Percentiles rank a stretch among this genome's conserved stretches.
These are phyloP conservation scores for Acmispon strigosus DNA, from an alignment of 306 rosid species.

Conservation along the genomic window DNA sequence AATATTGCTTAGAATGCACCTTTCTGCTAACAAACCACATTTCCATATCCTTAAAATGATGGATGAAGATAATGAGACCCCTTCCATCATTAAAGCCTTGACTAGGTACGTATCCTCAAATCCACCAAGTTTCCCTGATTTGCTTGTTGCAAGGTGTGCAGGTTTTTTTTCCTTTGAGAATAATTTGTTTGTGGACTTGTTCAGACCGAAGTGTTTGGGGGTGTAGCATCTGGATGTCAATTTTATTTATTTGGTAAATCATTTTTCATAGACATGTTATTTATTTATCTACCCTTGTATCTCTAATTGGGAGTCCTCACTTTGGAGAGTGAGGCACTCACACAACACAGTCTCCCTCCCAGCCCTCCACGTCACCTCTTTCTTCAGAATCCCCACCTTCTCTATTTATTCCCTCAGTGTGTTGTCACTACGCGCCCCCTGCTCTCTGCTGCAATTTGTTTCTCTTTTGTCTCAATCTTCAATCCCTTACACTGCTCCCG, in stretches of 20 bases:
- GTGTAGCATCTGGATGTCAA: slow-evolving; percentile 3
- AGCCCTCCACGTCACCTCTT: too few species aligned
- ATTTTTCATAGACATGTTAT: not conserved
- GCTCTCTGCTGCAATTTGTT: too few species aligned
- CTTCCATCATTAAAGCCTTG: slow-evolving; percentile 37
- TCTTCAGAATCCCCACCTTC: too few species aligned
- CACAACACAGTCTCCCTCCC: too few species aligned
- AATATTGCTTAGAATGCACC: slow-evolving; percentile 48
- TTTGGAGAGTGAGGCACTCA: too few species aligned
- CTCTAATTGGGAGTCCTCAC: too few species aligned
- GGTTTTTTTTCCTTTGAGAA: not conserved
- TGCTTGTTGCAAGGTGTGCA: not conserved
- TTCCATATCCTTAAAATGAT: slow-evolving; percentile 38
- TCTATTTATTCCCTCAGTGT: too few species aligned
- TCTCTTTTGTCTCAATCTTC: too few species aligned
- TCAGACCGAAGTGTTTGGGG: slow-evolving; percentile 10
- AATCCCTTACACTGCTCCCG: too few species aligned
- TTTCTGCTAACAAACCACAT: slow-evolving; percentile 36
- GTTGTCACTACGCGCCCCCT: too few species aligned
- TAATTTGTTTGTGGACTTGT: not conserved
- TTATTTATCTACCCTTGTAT: not conserved
- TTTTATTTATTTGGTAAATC: not conserved
- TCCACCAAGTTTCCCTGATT: not conserved
- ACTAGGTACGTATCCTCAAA: not conserved
- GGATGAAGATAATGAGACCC: slow-evolving; percentile 47